Evolutionary conservation across 2,329 filamentous ascomycete species (phyloP).

Genomic region (Cryphonectria nitschkei): DNA sequence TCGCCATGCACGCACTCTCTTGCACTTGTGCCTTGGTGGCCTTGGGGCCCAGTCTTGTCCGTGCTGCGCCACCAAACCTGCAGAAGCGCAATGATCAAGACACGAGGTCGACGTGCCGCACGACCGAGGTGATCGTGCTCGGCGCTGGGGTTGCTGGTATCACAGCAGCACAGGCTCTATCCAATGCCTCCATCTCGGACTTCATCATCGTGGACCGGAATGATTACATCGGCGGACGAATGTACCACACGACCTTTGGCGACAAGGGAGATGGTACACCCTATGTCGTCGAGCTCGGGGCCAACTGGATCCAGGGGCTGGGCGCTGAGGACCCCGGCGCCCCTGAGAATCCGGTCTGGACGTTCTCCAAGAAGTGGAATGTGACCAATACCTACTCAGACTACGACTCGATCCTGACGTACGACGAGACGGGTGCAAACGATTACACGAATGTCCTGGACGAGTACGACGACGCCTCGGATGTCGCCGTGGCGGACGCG

Average conservation of each 20-base stretch:
- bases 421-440: slow-evolving; percentile 58
- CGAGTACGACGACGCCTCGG: slow-evolving; percentile 52
- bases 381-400: slow-evolving; percentile 61
- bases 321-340: slow-evolving; percentile 35
- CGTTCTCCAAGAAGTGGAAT: slow-evolving; percentile 61
- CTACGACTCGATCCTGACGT: slow-evolving; percentile 61
- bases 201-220: slow-evolving; percentile 70
- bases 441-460: slow-evolving; percentile 57
- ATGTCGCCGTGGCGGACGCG: slow-evolving; percentile 52
- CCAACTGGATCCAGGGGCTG: slow-evolving; percentile 61
- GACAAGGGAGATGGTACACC: slow-evolving; percentile 51
- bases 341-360: slow-evolving; percentile 66
- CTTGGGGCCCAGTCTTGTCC: neutral
- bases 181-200: slow-evolving; percentile 63
- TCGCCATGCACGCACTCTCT: slow-evolving; percentile 9
- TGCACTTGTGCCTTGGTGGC: slow-evolving; percentile 1
- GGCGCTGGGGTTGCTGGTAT: slow-evolving; percentile 67
- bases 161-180: slow-evolving; percentile 65
- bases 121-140: slow-evolving; percentile 47
- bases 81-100: slow-evolving; percentile 1
- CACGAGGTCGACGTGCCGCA: slow-evolving; percentile 33
- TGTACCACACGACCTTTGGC: slow-evolving; percentile 62
- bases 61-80: slow-evolving; percentile 10
- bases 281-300: slow-evolving; percentile 65
- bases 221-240: slow-evolving; percentile 64